Base-by-base conservation (phyloP, 164 flowering plant genomes). In the Platanus orientalis region DNA sequence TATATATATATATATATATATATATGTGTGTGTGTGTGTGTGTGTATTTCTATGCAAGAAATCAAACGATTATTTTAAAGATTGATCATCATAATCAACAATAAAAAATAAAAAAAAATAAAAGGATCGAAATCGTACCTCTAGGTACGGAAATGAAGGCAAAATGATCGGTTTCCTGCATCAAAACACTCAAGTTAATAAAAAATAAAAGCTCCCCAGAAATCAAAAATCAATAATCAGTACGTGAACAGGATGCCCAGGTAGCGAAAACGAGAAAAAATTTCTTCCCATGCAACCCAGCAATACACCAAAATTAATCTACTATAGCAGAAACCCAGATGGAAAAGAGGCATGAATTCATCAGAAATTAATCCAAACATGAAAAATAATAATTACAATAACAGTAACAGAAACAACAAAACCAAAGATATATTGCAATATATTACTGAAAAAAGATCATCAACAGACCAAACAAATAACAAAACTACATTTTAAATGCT, bases 121-220 rank as follows among this genome's bases (percentile, higher is more conserved):
- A n/a, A 29, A 29, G 24, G 5, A 11, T 17, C 19, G 42, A 42
- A 63, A 11, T 54, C 47, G 2, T 55, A 66, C 75, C 75, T 44
- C 27, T 26, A 5, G 44, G 58, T 4, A 45, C 10, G 14, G 42
- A 14, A 67, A 67, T 53, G 23, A 42, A 25, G 19, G 30, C 7
- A 17, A 28, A 40, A 54, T 9, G 27, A 3, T 16, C 17, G 19
- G 6, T 20, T 48, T 59, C 68, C 75, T 63, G 65, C 62, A 67
- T 58, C 65, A 54, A 32, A 58, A 53, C 25, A 61, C 54, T 24
- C 48, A 48, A 62, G 62, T 58, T 45, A 26, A 62, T 71, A 29
- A 58, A 63, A 50, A 62, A 36, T 13, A 5, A 12, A 49, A 34
- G 26, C 7, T 28, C 14, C 49, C 67, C 55, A 45, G 27, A 52